Evolutionary conservation across 305 asterid genomes (phyloP), one percentile per base, ranked within the genome.

Genomic region (Solanum hybrid): DNA sequence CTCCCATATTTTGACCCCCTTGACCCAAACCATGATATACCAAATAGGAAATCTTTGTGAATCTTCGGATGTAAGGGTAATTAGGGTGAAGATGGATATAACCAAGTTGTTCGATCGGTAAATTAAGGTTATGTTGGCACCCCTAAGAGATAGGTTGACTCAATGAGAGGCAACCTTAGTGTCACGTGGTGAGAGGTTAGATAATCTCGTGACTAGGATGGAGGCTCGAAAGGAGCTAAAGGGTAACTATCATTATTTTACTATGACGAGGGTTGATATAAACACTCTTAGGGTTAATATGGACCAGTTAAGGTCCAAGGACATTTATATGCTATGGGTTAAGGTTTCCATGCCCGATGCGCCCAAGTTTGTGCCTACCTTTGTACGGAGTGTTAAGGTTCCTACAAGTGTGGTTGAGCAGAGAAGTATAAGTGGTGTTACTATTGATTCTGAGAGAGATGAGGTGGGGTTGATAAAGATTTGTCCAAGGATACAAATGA

Each of bases 361-460:
- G 8, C 64, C 3, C 8, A 5, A 46, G 64, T 46, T 16, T 46
- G 1, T 5, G 22, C 64, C 0, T 46, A 46, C 22, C 64, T 46
- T 0, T 14, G 20, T 46, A 7, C 0, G 0, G 22, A 46, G 22
- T 14, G 8, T 1, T 14, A 5, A 46, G 2, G 22, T 46, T 46
- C 64, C 22, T 46, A 46, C 64, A 14, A 5, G 22, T 46, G 8
- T 14, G 22, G 64, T 0, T 46, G 3, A 46, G 22, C 1, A 14
- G 31, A 2, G 3, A 29, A 14, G 22, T 46, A 14, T 46, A 16
- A 1, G 64, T 46, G 8, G 64, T 46, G 64, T 5, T 46, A 46
- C 64, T 46, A 46, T 13, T 46, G 20, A 46, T 46, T 2, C 0
- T 46, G 7, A 46, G 60, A 46, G 20, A 46, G 7, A 46, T 46